Conservation (phyloP, 2,329 filamentous ascomycete genomes). For the Pyrenophora teres region DNA sequence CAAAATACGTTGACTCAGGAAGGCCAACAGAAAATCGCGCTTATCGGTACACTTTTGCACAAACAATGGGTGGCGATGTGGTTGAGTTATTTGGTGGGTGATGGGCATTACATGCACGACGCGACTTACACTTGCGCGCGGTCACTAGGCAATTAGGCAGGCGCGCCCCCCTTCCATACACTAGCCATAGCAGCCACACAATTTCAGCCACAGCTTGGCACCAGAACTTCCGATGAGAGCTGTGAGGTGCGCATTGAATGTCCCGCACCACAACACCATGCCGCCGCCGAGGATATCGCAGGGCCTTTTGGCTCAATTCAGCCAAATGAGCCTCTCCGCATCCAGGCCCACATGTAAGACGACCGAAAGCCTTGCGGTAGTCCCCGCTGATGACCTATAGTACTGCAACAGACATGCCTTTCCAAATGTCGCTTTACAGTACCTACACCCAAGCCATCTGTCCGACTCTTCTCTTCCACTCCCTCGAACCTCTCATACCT, state of each 20-base stretch:
- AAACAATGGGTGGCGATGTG: slow-evolving; percentile 4
- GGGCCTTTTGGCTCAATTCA: slow-evolving; percentile 43
- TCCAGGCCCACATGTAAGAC: slow-evolving; percentile 30
- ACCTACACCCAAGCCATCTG: slow-evolving; percentile 16
- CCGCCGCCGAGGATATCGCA: slow-evolving; percentile 47
- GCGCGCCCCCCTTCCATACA: slow-evolving; percentile 18
- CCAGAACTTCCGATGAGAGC: slow-evolving; percentile 26
- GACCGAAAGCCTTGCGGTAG: slow-evolving; percentile 5
- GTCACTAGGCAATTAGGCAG: slow-evolving; percentile 15
- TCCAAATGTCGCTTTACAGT: slow-evolving; percentile 44
- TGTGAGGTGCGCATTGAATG: background rate
- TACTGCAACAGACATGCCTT: slow-evolving; percentile 28
- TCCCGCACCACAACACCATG: slow-evolving; percentile 37
- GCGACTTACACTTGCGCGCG: slow-evolving; percentile 15
- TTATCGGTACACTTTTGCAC: background rate
- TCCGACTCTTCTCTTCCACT: slow-evolving; percentile 75
- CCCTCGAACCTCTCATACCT: slow-evolving; percentile 72
- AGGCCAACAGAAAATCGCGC: background rate
- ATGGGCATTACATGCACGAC: slow-evolving; percentile 24
- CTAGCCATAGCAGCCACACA: slow-evolving; percentile 8
- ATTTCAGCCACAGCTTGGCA: slow-evolving; percentile 26
- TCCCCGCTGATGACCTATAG: slow-evolving; percentile 19
- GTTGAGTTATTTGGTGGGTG: slow-evolving; percentile 5
- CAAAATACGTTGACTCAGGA: background rate
- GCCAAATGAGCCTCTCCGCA: slow-evolving; percentile 32